Base-by-base conservation (phyloP, 805 yeast genomes). In the Saturnispora gosingensis region DNA sequence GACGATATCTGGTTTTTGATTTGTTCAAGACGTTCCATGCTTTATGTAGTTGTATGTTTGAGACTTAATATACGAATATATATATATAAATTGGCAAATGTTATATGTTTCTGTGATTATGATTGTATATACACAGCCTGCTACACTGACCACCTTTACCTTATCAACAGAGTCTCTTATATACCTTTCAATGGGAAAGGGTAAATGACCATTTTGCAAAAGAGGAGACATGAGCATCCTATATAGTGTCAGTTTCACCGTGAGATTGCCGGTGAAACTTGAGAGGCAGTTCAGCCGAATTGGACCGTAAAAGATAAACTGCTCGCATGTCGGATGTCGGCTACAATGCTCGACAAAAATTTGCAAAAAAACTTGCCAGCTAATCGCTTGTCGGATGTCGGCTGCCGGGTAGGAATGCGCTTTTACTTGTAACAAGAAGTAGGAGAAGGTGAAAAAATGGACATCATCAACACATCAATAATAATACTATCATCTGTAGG, bases 11-110 rank as follows among this genome's bases (percentile, higher is more conserved):
- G 57, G 34, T 45, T 52, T 15, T 46, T 48, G 27, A 54, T 51
- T 45, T 51, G 53, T n/a, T 38, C 35, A 3, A 57, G 43, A 45
- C 59, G 52, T 35, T 57, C 53, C 59, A 56, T 56, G 18, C n/a
- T 49, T 27, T n/a, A 30, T 30, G 11, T 7, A 30, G 28, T 25
- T 25, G 9, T 25, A 25, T 25, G 27, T 25, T 25, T 25, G 10
- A 11, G n/a, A 30, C 15, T 30, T 30, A 22, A 22, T 3, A 22
- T 22, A 4, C 5, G 5, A 22, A 10, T 30, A 13, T 30, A 30
- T 30, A 30, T 30, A 30, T 30, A 30, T 30, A 30, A 9, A 30
- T 30, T 9, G 9, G 34, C 11, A 13, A 11, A 30, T 30, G 2
- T 30, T 3, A 11, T 11, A 11, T 30, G 4, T 3, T 9, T 30